Percentiles rank a stretch among this genome's conserved stretches.
Evolutionary conservation across 164 flowering plant species (phyloP).

Genomic region (Nymphaea colorata): DNA sequence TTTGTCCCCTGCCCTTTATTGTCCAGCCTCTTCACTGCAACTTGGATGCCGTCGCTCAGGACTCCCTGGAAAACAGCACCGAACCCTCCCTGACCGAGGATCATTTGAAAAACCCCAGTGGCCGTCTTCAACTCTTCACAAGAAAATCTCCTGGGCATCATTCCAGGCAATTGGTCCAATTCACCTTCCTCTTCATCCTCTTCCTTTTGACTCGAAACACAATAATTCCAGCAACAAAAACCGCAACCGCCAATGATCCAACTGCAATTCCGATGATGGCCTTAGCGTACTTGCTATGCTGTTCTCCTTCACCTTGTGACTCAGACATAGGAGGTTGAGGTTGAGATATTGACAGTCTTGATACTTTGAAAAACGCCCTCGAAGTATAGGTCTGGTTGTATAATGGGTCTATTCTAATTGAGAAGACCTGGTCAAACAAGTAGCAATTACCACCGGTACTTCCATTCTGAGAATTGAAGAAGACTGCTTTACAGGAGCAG

Average conservation of each 20-base stretch:
- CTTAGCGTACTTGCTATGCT: neutral
- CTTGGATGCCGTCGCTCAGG: slow-evolving; percentile 10
- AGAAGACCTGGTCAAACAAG: slow-evolving; percentile 1
- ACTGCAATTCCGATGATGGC: neutral
- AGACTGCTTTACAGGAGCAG: slow-evolving; percentile 1
- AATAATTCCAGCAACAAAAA: neutral
- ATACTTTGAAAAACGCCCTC: slow-evolving; percentile 1
- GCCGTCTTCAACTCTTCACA: slow-evolving; percentile 12
- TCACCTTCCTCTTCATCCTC: neutral
- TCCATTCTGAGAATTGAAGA: neutral
- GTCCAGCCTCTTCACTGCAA: slow-evolving; percentile 21
- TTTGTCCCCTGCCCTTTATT: slow-evolving; percentile 15
- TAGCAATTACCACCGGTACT: neutral
- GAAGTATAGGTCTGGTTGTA: neutral
- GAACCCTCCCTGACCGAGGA: slow-evolving; percentile 12
- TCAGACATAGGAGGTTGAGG: neutral
- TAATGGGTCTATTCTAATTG: neutral
- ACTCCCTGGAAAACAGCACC: slow-evolving; percentile 16
- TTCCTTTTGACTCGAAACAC: neutral
- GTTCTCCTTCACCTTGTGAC: neutral
- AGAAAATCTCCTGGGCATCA: slow-evolving; percentile 10
- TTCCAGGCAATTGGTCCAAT: slow-evolving; percentile 7
- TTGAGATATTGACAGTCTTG: neutral
- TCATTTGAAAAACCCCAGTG: slow-evolving; percentile 8
- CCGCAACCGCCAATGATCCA: neutral